These are phyloP conservation scores for Boletus fagicola DNA, from an alignment of 768 basidiomycete species.

Conservation along the genomic window DNA sequence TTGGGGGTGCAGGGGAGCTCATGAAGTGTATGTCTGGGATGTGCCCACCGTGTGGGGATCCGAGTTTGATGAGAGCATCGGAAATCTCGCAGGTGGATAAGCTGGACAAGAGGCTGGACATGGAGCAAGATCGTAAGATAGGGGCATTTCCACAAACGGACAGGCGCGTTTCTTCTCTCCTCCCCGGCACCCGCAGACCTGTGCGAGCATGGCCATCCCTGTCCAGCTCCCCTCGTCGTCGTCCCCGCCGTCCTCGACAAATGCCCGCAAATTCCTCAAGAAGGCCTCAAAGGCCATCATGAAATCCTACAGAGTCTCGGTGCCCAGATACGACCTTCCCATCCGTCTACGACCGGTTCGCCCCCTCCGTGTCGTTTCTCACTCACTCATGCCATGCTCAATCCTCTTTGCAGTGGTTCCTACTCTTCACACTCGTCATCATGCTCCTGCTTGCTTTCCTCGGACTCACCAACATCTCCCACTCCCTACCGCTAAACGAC, in stretches of 20 bases:
- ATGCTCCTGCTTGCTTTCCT: conserved; percentile 72
- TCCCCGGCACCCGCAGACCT: background rate
- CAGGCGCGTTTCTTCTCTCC: background rate
- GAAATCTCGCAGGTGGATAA: conserved; percentile 84
- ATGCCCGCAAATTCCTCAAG: conserved; percentile 38
- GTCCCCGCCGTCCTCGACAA: conserved; percentile 10
- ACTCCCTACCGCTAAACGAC: conserved; percentile 68
- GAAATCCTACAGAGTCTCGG: conserved; percentile 62
- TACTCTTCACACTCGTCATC: conserved; percentile 64
- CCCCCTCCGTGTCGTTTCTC: background rate
- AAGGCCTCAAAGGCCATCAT: conserved; percentile 59
- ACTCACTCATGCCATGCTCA: conserved; percentile 5
- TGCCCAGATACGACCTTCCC: conserved; percentile 70
- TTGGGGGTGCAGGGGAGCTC: conserved; percentile 19
- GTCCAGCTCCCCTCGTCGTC: conserved; percentile 9
- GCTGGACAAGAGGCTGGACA: conserved; percentile 13
- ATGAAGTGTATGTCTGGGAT: conserved; percentile 74
- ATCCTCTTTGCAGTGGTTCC: conserved; percentile 64
- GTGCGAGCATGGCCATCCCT: conserved; percentile 14
- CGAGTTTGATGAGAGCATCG: conserved; percentile 83
- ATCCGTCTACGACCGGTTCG: conserved; percentile 70
- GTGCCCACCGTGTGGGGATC: conserved; percentile 66
- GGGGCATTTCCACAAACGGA: conserved; percentile 7
- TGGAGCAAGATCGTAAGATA: background rate
- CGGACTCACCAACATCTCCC: conserved; percentile 71